Evolutionary conservation across 768 basidiomycete genomes (phyloP).

Genomic region (Leucocoprinus leucothites): DNA sequence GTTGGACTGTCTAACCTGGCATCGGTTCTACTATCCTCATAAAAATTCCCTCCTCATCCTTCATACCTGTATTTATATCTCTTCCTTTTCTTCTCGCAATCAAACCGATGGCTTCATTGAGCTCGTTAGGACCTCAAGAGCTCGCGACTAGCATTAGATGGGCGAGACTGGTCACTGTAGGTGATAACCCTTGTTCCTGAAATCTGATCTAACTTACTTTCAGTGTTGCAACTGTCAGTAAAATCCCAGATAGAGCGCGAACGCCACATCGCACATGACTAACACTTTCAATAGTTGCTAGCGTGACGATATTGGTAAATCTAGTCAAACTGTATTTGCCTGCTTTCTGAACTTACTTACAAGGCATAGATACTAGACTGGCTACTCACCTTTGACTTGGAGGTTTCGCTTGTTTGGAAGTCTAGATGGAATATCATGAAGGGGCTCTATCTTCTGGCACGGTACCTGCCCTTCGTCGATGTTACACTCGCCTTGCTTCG

Average conservation of each 20-base stretch:
- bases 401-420: not conserved
- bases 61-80: too few relatives aligned
- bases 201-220: too few relatives aligned
- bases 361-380: not conserved
- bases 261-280: too few relatives aligned
- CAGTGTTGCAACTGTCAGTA: too few relatives aligned
- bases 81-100: too few relatives aligned
- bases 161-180: not conserved
- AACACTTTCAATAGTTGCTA: not conserved
- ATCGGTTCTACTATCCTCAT: too few relatives aligned
- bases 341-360: not conserved
- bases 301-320: not conserved
- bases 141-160: not conserved
- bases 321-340: not conserved
- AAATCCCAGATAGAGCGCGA: too few relatives aligned
- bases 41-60: too few relatives aligned
- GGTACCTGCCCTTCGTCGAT: constrained; percentile 5
- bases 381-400: not conserved
- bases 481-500: not conserved
- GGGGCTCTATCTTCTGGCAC: not conserved
- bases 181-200: too few relatives aligned
- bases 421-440: not conserved
- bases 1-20: too few relatives aligned
- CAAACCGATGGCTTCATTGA: too few relatives aligned
- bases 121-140: not conserved